Evolutionary conservation across 306 rosid species (phyloP).

Genomic region (Acacia melanoxylon): DNA sequence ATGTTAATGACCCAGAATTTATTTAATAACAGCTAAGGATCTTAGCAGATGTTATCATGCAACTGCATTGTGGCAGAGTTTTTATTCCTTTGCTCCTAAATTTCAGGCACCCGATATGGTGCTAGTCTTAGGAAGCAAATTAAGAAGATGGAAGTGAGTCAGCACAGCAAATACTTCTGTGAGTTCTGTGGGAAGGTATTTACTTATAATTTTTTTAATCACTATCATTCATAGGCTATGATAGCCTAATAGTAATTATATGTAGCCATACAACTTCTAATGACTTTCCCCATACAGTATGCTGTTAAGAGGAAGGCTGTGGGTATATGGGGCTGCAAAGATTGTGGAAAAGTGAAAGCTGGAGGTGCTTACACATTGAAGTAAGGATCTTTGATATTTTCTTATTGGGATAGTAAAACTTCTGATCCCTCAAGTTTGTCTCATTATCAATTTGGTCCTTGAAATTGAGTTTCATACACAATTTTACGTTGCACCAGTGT

Average conservation of each 20-base stretch:
- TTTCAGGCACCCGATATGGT: conserved; percentile 63
- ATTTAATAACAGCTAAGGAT: neutral
- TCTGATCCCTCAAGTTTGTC: neutral
- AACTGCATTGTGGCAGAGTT: neutral
- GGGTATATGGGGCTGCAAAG: conserved; percentile 72
- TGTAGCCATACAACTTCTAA: neutral
- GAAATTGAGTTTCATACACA: neutral
- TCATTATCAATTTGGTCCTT: neutral
- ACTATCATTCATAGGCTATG: neutral
- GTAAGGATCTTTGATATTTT: conserved; percentile 24
- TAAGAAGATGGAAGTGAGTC: conserved; percentile 70
- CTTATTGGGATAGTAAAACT: neutral
- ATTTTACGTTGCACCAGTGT: too few species aligned
- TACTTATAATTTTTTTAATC: neutral
- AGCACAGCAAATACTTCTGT: conserved; percentile 63
- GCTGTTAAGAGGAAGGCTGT: conserved; percentile 66
- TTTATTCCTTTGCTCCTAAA: neutral
- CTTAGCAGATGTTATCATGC: neutral
- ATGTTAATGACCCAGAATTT: neutral
- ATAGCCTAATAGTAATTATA: neutral
- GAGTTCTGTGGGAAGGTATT: conserved; percentile 66
- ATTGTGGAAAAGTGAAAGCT: conserved; percentile 64
- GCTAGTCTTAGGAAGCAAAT: conserved; percentile 71
- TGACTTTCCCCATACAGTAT: conserved; percentile 26
- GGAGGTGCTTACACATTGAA: conserved; percentile 67